Base-by-base conservation (phyloP, 2,329 filamentous ascomycete species). In the Claviceps citrina region DNA sequence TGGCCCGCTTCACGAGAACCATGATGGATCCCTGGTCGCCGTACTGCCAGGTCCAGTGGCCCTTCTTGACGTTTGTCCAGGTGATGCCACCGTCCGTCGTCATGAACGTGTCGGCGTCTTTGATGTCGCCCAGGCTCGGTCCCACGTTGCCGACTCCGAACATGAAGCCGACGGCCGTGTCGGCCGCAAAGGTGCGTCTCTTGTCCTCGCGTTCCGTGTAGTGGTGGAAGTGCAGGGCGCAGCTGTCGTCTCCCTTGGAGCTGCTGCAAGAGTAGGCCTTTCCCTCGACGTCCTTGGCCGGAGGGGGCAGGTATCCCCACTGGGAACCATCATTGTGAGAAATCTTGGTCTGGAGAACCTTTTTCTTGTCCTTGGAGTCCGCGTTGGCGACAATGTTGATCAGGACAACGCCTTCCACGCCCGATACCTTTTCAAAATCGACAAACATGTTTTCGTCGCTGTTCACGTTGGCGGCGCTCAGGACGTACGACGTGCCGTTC, bases 261-360 rank as follows among this genome's bases (percentile, higher is more conserved):
- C 68, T 68, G 37, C 65, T 70, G 64, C 91, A 96, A 10, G 65
- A 59, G 53, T 81, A 93, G 2, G 66, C 58, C 50, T 89, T 83
- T 49, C 75, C 77, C 24, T 91, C 76, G 1, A 72, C 66, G 49
- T 89, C 78, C 49, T 76, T 73, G 28, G 61, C 53, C 0, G 86
- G 89, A n/a, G 85, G 78, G 9, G 75, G 61, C 8, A 98, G 63
- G 46, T 78, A 76, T 22, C 68, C 69, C 91, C 91, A 98, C 55
- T 87, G 76, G 0, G 83, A 82, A 26, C 89, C 91, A 54, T 98
- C 91, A 52, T 95, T 96, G 63, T 98, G 91, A 1, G 86, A 94
- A 53, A 98, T 95, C 66, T 82, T 78, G 28, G 84, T 91, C 58
- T 85, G 84, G 37, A 95, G 69, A 55, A 78, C 79, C 68, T 98